Percentiles rank a stretch among this genome's conserved stretches.
Conservation (phyloP, 2,329 filamentous ascomycete species). For the Cytospora schulzeri region DNA sequence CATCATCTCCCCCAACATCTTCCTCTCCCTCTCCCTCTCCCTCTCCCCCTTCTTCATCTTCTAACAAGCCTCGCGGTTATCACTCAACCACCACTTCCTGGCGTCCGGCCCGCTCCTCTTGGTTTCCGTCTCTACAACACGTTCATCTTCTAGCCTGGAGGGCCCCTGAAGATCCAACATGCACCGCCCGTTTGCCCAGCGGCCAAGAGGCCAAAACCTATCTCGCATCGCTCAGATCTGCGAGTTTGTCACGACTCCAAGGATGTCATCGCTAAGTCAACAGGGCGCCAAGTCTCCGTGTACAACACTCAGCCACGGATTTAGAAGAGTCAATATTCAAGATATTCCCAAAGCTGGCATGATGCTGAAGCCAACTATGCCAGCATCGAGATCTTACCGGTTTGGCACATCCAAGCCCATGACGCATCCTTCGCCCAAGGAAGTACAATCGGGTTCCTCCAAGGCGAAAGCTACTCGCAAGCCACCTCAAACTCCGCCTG, state of each 20-base stretch:
- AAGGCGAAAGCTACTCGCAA: slow-evolving; percentile 1
- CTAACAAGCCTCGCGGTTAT: slow-evolving; percentile 2
- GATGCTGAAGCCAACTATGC: slow-evolving; percentile 13
- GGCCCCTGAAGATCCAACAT: slow-evolving; percentile 28
- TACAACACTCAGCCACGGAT: slow-evolving; percentile 29
- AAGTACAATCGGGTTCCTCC: slow-evolving; percentile 8
- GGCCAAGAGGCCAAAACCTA: slow-evolving; percentile 26
- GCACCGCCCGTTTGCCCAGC: slow-evolving; percentile 31
- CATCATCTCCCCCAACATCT: slow-evolving; percentile 1
- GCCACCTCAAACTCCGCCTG: background rate
- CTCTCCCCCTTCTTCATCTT: slow-evolving; percentile 9
- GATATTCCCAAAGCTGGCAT: slow-evolving; percentile 12
- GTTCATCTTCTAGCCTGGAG: slow-evolving; percentile 11
- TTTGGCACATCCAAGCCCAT: slow-evolving; percentile 19
- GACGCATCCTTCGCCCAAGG: slow-evolving; percentile 6
- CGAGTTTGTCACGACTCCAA: slow-evolving; percentile 13
- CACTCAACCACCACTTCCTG: slow-evolving; percentile 9
- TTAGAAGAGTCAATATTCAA: slow-evolving; percentile 22
- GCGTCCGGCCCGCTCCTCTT: background rate
- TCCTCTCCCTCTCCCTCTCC: background rate
- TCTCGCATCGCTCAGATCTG: slow-evolving; percentile 27
- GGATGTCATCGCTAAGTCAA: slow-evolving; percentile 6
- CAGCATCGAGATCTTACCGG: slow-evolving; percentile 15
- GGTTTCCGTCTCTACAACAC: background rate
- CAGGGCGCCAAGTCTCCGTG: slow-evolving; percentile 32